phyloP scores from a whole-genome alignment of 257 asterid genomes.

The Ilex asprella region DNA sequence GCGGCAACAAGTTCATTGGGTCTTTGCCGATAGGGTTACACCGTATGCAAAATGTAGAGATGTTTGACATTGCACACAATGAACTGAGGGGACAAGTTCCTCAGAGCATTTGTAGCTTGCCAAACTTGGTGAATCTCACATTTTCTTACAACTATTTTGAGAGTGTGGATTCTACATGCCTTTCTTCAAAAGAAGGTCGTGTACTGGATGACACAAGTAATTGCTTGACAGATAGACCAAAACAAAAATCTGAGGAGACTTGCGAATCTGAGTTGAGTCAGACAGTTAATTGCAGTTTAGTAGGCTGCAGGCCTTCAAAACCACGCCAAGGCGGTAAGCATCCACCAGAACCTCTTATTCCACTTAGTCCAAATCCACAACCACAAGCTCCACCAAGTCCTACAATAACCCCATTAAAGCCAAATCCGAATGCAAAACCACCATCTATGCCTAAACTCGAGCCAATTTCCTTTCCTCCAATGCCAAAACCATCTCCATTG shows the following conservation, averaged over 20 bases:
- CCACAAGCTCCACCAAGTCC: neutral
- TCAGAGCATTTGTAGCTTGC: slow-evolving; percentile 32
- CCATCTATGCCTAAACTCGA: too few species aligned
- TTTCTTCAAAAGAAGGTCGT: slow-evolving; percentile 17
- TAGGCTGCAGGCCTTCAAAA: slow-evolving; percentile 30
- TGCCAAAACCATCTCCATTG: neutral
- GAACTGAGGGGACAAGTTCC: slow-evolving; percentile 42
- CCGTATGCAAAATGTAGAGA: slow-evolving; percentile 33
- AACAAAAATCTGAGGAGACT: slow-evolving; percentile 38
- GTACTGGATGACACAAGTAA: slow-evolving; percentile 30
- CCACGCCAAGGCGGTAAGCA: slow-evolving; percentile 10
- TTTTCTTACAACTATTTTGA: slow-evolving; percentile 38
- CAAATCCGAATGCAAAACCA: too few species aligned
- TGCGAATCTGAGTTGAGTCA: slow-evolving; percentile 31
- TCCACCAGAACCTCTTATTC: neutral
- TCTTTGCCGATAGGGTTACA: slow-evolving; percentile 43
- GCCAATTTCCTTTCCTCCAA: neutral
- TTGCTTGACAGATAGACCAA: slow-evolving; percentile 29
- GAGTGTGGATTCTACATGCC: slow-evolving; percentile 34
- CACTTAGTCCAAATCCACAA: too few species aligned
- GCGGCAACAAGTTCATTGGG: slow-evolving; percentile 35
- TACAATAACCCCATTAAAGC: neutral
- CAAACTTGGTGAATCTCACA: slow-evolving; percentile 37
- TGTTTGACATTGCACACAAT: slow-evolving; percentile 33
- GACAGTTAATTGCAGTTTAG: slow-evolving; percentile 39